Evolutionary conservation across 1,139 yeast species (phyloP).

Genomic region (Chernovozyma sophiae-reginae): DNA sequence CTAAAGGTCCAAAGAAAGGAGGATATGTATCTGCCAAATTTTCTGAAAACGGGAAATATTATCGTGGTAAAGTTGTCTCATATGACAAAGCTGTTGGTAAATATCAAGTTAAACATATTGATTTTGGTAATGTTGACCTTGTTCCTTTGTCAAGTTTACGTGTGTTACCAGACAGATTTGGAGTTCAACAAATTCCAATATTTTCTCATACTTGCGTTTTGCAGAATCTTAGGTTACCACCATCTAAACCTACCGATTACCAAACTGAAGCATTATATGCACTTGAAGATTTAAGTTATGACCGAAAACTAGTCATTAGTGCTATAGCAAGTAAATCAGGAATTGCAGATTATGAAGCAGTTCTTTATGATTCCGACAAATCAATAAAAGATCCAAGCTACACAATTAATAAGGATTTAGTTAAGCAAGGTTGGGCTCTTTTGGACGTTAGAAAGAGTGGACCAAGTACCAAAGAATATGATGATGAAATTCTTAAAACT

Average conservation of each 20-base stretch:
- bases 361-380: conserved; percentile 60
- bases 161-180: conserved; percentile 52
- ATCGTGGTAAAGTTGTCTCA: conserved; percentile 55
- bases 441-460: conserved; percentile 42
- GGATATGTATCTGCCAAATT: conserved; percentile 59
- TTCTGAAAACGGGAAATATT: conserved; percentile 51
- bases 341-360: conserved; percentile 42
- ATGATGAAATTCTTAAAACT: conserved; percentile 35
- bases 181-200: conserved; percentile 38
- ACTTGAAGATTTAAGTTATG: conserved; percentile 52
- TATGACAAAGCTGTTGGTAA: conserved; percentile 45
- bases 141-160: conserved; percentile 47
- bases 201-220: conserved; percentile 59
- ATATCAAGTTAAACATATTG: conserved; percentile 57
- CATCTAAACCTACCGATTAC: conserved; percentile 55
- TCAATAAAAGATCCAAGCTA: conserved; percentile 53
- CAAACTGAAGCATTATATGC: conserved; percentile 54
- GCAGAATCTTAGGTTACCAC: conserved; percentile 59
- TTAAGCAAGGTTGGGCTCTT: conserved; percentile 62
- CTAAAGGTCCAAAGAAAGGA: conserved; percentile 48
- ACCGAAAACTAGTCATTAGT: conserved; percentile 56
- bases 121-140: conserved; percentile 57
- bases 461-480: conserved; percentile 31
- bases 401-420: conserved; percentile 61
- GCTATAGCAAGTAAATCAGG: conserved; percentile 40